Conservation (phyloP, 2,329 filamentous ascomycete species). For the Fusarium setosum region DNA sequence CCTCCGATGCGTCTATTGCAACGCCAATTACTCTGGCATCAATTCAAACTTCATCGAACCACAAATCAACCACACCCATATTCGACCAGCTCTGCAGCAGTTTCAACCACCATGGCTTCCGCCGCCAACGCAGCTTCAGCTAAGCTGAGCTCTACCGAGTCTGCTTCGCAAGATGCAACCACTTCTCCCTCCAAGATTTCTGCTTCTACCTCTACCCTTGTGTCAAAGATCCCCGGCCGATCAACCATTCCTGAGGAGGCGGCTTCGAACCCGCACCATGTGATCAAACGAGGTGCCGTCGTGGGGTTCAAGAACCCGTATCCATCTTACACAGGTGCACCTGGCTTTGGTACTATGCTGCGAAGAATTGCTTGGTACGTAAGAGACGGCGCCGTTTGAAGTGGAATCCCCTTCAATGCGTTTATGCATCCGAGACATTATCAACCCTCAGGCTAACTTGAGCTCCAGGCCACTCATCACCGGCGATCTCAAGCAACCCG, state of each 20-base stretch:
- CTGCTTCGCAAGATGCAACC: conserved; percentile 24
- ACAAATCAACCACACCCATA: conserved; percentile 10
- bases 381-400: neutral
- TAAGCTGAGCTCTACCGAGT: conserved; percentile 25
- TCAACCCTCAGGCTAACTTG: conserved; percentile 15
- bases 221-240: conserved; percentile 50
- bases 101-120: conserved; percentile 33
- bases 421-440: neutral
- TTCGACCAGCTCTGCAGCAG: conserved; percentile 23
- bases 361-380: conserved; percentile 52
- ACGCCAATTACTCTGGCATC: conserved; percentile 32
- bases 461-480: conserved; percentile 50
- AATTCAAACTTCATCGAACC: conserved; percentile 17
- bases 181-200: conserved; percentile 12
- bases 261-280: conserved; percentile 59
- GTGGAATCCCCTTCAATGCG: no score
- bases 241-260: conserved; percentile 55
- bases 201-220: conserved; percentile 39
- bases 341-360: conserved; percentile 39
- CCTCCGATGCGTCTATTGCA: conserved; percentile 27
- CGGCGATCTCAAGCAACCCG: conserved; percentile 60
- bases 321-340: conserved; percentile 53
- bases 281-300: conserved; percentile 53
- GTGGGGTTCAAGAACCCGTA: conserved; percentile 63
- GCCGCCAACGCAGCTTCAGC: conserved; percentile 25